Percentiles rank a stretch among this genome's conserved stretches.
Conservation (phyloP, 306 rosid genomes). For the Rosa lucieae region DNA sequence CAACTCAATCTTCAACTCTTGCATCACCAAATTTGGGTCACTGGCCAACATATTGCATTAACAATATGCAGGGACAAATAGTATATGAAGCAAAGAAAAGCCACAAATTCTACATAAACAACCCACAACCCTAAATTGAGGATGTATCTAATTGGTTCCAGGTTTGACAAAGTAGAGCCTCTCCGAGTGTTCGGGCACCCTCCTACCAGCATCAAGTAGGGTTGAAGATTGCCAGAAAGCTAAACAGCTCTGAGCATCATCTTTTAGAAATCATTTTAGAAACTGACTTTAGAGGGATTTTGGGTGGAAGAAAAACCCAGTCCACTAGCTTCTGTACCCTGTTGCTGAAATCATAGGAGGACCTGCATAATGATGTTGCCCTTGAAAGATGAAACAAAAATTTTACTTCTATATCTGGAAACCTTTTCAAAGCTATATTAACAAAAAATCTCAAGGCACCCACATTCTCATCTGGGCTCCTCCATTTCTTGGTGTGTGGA, state of each 20-base stretch:
- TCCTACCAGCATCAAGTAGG: slow-evolving; percentile 31
- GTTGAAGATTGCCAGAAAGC: slow-evolving; percentile 13
- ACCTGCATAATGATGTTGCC: slow-evolving; percentile 42
- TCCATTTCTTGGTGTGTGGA: slow-evolving; percentile 16
- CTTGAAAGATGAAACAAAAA: slow-evolving; percentile 41
- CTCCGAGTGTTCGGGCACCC: slow-evolving; percentile 15
- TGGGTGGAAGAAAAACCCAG: slow-evolving; percentile 22
- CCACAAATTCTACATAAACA: slow-evolving; percentile 29
- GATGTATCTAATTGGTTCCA: slow-evolving; percentile 31
- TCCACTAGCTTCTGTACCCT: slow-evolving; percentile 51
- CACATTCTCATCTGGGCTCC: slow-evolving; percentile 19
- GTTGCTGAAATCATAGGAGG: slow-evolving; percentile 27
- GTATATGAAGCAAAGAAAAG: slow-evolving; percentile 15
- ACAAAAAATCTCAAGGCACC: slow-evolving; percentile 23
- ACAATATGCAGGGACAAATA: slow-evolving; percentile 8
- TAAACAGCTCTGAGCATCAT: slow-evolving; percentile 24
- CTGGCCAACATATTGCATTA: background rate
- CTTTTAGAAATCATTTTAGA: slow-evolving; percentile 19
- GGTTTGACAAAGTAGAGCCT: slow-evolving; percentile 13
- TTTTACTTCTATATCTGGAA: slow-evolving; percentile 25
- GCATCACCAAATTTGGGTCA: background rate
- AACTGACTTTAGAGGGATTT: slow-evolving; percentile 30
- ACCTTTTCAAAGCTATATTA: slow-evolving; percentile 25
- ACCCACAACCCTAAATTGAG: slow-evolving; percentile 51
- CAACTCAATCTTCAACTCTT: slow-evolving; percentile 1